phyloP scores from a whole-genome alignment of 768 basidiomycete genomes.

The Termitomyces sp. region DNA sequence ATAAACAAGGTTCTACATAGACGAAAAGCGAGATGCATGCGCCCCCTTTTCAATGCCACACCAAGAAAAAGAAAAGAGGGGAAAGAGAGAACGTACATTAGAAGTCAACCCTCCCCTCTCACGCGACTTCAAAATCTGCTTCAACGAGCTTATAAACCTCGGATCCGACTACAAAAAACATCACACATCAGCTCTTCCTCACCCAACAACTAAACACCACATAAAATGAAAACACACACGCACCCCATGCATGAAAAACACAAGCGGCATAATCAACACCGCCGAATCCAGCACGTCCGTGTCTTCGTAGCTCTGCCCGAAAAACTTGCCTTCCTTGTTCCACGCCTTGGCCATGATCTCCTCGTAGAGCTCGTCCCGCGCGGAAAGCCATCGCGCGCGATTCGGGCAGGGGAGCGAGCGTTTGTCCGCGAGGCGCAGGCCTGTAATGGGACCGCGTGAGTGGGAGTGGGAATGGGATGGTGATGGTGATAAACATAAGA shows the following conservation, averaged over 20 bases:
- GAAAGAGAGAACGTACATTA: slow-evolving; percentile 46
- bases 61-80: background rate
- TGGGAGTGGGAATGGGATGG: background rate
- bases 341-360: slow-evolving; percentile 89
- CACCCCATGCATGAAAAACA: slow-evolving; percentile 85
- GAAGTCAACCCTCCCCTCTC: slow-evolving; percentile 90
- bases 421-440: slow-evolving; percentile 90
- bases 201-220: background rate
- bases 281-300: slow-evolving; percentile 78
- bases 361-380: slow-evolving; percentile 85
- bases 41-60: background rate
- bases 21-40: too few species aligned
- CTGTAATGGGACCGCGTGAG: slow-evolving; percentile 24
- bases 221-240: background rate
- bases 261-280: slow-evolving; percentile 87
- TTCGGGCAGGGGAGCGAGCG: slow-evolving; percentile 84
- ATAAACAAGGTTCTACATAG: slow-evolving; percentile 68
- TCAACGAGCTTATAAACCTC: slow-evolving; percentile 81
- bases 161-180: slow-evolving; percentile 69
- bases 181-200: slow-evolving; percentile 8
- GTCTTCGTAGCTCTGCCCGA: slow-evolving; percentile 91
- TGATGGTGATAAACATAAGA: background rate
- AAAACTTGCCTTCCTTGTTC: slow-evolving; percentile 64
- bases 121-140: slow-evolving; percentile 77
- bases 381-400: slow-evolving; percentile 63